Base-by-base conservation (phyloP, 2,329 filamentous ascomycete genomes). In the Calonectria pauciramosa region DNA sequence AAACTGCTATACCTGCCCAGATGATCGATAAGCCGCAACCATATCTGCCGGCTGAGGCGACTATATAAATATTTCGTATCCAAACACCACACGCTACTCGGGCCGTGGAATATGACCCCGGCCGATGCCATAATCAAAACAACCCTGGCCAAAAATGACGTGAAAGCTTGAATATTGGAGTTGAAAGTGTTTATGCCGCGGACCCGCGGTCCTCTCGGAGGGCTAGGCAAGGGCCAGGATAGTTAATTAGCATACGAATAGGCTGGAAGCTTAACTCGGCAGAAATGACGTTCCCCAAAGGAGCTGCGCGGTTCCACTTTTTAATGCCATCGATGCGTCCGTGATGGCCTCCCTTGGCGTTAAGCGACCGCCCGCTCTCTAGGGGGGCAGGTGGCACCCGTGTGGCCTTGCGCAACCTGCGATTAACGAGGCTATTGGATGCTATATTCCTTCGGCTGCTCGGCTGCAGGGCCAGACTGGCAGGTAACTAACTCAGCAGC, bases 91-190 rank as follows among this genome's bases (percentile, higher is more conserved):
- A 18, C 13, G n/a, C 8, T 13, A 14, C 54, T 38, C 54, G 32
- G 20, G 20, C 56, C 23, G 41, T 13, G 56, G n/a, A 63, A 28
- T 18, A 59, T 7, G 8, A 38, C 23, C 56, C 34, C 34, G 56
- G 56, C 8, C 56, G 18, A 3, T 3, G 36, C 56, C 34, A 38
- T 63, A 38, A 63, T 63, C 56, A 63, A 63, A 63, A 41, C 36
- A 63, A 63, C 56, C 56, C 56, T 23, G 56, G 20, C 36, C 56
- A 10, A 63, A 20, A 60, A 63, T 41, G 36, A 41, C 23, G 36
- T 63, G n/a, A 63, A 63, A 63, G 56, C 56, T 63, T 41, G 56
- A 41, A 63, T 63, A 41, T 41, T 63, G 56, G 36, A 56, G 30
- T 56, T 34, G 52, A 34, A 32, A n/a, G 18, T 30, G 28, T 11